These are phyloP conservation scores for Mycocentrospora acerina DNA, from an alignment of 2,329 filamentous ascomycete species.

Conservation along the genomic window DNA sequence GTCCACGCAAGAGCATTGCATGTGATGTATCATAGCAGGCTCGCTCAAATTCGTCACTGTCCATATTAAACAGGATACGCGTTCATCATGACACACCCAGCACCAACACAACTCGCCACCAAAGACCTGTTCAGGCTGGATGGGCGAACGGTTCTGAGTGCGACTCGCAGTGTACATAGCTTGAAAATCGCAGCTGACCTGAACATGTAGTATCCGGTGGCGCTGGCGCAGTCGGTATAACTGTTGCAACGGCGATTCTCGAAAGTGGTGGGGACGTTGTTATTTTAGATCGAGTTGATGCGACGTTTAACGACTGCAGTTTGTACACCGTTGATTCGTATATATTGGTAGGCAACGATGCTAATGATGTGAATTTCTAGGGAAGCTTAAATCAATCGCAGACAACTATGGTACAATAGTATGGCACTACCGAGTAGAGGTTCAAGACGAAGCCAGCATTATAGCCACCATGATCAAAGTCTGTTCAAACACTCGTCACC, in stretches of 20 bases:
- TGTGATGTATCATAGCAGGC: too few species aligned
- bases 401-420: constrained; percentile 9
- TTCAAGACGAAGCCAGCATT: constrained; percentile 22
- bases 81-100: constrained; percentile 16
- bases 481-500: constrained; percentile 11
- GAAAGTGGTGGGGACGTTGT: constrained; percentile 30
- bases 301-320: neutral
- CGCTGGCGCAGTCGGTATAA: constrained; percentile 25
- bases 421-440: constrained; percentile 19
- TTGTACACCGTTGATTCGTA: too few species aligned
- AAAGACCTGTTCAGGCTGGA: constrained; percentile 26
- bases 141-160: constrained; percentile 24
- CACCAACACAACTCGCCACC: constrained; percentile 17
- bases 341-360: too few species aligned
- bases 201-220: constrained; percentile 27
- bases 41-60: too few species aligned
- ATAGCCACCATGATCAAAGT: constrained; percentile 13
- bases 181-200: constrained; percentile 1
- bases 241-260: constrained; percentile 23
- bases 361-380: too few species aligned
- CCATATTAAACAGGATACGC: too few species aligned
- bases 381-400: constrained; percentile 7
- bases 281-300: constrained; percentile 16
- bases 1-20: too few species aligned
- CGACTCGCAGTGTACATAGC: neutral